A percentile compares a stretch with the other conserved stretches of the same genome.
These are phyloP conservation scores for Onygenales sp. DNA, from an alignment of 2,329 filamentous ascomycete genomes.

Conservation along the genomic window DNA sequence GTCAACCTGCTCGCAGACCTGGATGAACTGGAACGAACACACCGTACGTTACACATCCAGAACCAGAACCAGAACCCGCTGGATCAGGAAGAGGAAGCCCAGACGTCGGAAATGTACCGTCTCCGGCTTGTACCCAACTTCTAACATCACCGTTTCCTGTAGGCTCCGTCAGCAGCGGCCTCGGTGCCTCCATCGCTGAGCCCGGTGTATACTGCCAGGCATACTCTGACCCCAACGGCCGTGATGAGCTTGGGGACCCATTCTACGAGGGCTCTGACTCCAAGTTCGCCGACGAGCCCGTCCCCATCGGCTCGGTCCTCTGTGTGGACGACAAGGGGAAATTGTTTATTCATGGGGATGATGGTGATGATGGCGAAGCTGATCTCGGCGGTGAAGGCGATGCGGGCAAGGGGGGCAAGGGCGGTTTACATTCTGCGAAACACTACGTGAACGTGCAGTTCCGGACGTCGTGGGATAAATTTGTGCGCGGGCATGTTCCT, in stretches of 20 bases:
- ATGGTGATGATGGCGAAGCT: background rate
- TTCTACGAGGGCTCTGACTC: slow-evolving; percentile 4
- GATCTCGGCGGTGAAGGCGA: background rate
- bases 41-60: slow-evolving; percentile 5
- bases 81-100: too few relatives aligned
- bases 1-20: slow-evolving; percentile 4
- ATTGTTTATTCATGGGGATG: background rate
- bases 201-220: slow-evolving; percentile 8
- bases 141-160: background rate
- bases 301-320: slow-evolving; percentile 7
- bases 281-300: background rate
- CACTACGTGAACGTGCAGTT: slow-evolving; percentile 5
- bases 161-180: slow-evolving; percentile 2
- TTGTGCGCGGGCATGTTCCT: slow-evolving; percentile 5
- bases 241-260: slow-evolving; percentile 6
- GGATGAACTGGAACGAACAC: slow-evolving; percentile 6
- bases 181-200: slow-evolving; percentile 5
- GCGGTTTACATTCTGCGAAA: background rate
- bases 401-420: background rate
- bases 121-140: background rate
- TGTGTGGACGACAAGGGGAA: slow-evolving; percentile 2
- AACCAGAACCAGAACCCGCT: background rate
- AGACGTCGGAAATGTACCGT: background rate
- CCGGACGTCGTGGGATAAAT: slow-evolving; percentile 2
- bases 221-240: slow-evolving; percentile 8